These are phyloP conservation scores for Candida sp. DNA, from an alignment of 1,139 yeast genomes.

Conservation along the genomic window DNA sequence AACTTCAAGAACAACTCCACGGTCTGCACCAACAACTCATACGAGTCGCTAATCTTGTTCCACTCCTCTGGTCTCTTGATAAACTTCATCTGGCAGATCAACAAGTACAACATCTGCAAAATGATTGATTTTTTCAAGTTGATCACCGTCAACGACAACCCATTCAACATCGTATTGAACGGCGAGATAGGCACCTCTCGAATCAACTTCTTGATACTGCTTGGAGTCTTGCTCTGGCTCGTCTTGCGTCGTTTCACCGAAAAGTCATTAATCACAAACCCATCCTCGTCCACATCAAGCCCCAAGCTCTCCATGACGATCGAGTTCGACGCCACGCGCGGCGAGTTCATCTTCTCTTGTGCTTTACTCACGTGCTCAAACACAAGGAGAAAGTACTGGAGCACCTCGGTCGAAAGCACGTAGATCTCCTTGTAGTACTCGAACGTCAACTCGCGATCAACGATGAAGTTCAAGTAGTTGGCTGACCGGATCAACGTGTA, in stretches of 20 bases:
- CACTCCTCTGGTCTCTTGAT: constrained; percentile 25
- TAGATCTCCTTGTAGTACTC: constrained; percentile 40
- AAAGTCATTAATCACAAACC: constrained; percentile 52
- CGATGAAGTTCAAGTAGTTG: constrained; percentile 51
- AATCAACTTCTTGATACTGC: constrained; percentile 15
- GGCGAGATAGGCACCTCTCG: constrained; percentile 45
- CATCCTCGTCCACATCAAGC: constrained; percentile 48
- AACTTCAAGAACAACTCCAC: constrained; percentile 41
- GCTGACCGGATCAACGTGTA: constrained; percentile 46
- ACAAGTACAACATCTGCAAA: constrained; percentile 48
- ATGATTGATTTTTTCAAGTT: constrained; percentile 49
- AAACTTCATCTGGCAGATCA: constrained; percentile 44
- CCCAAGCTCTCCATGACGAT: constrained; percentile 36
- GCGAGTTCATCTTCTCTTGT: constrained; percentile 19
- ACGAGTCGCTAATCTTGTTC: constrained; percentile 23
- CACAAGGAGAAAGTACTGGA: constrained; percentile 42
- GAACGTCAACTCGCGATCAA: constrained; percentile 46
- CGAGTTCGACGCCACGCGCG: constrained; percentile 24
- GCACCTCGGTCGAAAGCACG: constrained; percentile 42
- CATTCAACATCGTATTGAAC: constrained; percentile 47
- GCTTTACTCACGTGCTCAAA: constrained; percentile 38
- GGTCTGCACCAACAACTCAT: constrained; percentile 30
- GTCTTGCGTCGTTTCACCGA: constrained; percentile 42
- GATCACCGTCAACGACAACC: constrained; percentile 48
- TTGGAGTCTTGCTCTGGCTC: constrained; percentile 10